phyloP scores from a whole-genome alignment of 441 rosid genomes.

The Melastoma candidum region DNA sequence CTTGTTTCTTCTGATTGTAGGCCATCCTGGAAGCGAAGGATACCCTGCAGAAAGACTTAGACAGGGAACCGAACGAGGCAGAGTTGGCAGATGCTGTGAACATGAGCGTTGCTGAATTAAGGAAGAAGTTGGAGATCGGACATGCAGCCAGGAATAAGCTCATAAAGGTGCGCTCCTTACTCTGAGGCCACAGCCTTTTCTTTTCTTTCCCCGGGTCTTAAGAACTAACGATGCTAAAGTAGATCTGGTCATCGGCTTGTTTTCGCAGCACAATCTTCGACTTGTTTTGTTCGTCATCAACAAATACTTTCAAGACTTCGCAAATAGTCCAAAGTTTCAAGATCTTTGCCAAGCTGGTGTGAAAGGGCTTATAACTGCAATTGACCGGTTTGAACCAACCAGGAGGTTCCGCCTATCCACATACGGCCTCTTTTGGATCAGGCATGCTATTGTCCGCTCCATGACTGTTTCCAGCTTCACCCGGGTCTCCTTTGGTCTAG shows the following conservation, averaged over 20 bases:
- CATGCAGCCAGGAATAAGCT: conserved; percentile 84
- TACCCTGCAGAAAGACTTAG: conserved; percentile 30
- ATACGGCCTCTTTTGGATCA: conserved; percentile 78
- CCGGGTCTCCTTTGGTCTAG: conserved; percentile 80
- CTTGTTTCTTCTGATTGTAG: conserved; percentile 22
- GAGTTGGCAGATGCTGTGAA: conserved; percentile 53
- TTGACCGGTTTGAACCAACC: conserved; percentile 79
- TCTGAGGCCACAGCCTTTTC: neutral
- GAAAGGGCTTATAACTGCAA: conserved; percentile 74
- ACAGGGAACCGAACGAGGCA: conserved; percentile 51
- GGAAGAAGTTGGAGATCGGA: conserved; percentile 48
- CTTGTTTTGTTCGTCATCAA: conserved; percentile 76
- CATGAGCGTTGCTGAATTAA: conserved; percentile 33
- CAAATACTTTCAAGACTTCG: conserved; percentile 72
- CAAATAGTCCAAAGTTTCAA: conserved; percentile 66
- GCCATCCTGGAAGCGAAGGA: conserved; percentile 52
- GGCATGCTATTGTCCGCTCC: conserved; percentile 78
- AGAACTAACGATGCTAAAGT: neutral
- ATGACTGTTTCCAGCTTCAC: conserved; percentile 79
- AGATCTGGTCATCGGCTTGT: neutral
- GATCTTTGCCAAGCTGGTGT: conserved; percentile 96
- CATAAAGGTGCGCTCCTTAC: conserved; percentile 36
- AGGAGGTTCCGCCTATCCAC: conserved; percentile 75
- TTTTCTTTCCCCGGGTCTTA: neutral
- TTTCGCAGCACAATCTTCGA: conserved; percentile 89